Evolutionary conservation across 2,329 filamentous ascomycete genomes (phyloP).

Genomic region (Venturiaceae sp.): DNA sequence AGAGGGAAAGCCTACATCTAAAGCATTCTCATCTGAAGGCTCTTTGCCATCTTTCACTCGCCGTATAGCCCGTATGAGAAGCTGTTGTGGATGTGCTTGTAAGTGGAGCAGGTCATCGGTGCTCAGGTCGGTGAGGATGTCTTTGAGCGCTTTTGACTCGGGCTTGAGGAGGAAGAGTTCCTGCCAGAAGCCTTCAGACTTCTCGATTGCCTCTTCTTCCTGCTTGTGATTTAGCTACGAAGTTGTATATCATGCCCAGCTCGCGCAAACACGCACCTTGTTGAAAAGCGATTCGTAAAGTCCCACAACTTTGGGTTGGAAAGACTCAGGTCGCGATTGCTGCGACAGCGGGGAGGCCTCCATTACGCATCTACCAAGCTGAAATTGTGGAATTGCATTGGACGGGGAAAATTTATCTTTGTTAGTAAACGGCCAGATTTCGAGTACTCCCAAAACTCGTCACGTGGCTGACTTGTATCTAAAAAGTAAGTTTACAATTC

Average conservation of each 20-base stretch:
- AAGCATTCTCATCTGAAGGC: slow-evolving; percentile 64
- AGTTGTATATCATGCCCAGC: slow-evolving; percentile 1
- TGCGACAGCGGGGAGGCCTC: slow-evolving; percentile 89
- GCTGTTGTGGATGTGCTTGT: slow-evolving; percentile 65
- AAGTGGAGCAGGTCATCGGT: slow-evolving; percentile 67
- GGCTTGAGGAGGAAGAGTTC: slow-evolving; percentile 90
- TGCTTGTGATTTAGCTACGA: slow-evolving; percentile 26
- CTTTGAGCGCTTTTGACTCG: slow-evolving; percentile 58
- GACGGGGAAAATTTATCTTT: background rate
- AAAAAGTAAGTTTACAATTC: no score
- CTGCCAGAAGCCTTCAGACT: slow-evolving; percentile 85
- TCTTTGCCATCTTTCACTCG: slow-evolving; percentile 53
- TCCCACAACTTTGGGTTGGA: slow-evolving; percentile 88
- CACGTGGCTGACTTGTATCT: no score
- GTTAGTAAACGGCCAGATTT: no score
- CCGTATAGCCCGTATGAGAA: slow-evolving; percentile 65
- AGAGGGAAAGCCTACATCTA: slow-evolving; percentile 57
- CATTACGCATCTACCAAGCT: slow-evolving; percentile 39
- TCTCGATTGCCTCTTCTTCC: slow-evolving; percentile 48
- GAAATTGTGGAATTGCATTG: background rate
- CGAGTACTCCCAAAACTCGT: no score
- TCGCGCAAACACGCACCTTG: slow-evolving; percentile 24
- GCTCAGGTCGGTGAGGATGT: slow-evolving; percentile 58
- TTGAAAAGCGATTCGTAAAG: slow-evolving; percentile 78
- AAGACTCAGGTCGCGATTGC: slow-evolving; percentile 79